Evolutionary conservation across 192 early-diverging fungal genomes (phyloP), one percentile per base, ranked within the genome.

Genomic region (Coemansia sp.): DNA sequence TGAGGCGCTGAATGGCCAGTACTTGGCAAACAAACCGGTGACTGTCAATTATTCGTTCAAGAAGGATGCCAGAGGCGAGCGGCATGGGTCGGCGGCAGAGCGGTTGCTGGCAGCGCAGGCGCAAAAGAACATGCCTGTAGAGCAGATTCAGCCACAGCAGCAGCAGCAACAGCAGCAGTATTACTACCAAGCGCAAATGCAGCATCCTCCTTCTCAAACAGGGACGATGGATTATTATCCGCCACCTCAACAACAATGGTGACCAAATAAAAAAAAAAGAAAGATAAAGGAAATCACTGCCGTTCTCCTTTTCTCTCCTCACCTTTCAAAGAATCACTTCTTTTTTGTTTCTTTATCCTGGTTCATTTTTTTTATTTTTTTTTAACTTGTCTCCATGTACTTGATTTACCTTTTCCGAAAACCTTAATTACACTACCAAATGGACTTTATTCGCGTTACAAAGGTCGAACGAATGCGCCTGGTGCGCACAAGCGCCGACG

Each of bases 1-100:
- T 48, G 94, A 96, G 78, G 93, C 94, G 3, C 95, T 99, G 97
- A 92, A 99, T 72, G 92, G 94, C 9, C 96, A 98, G 77, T 97
- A 91, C 75, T 73, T 99, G 75, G 93, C 91, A 76, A 94, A 95
- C 72, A 96, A 95, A 69, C 88, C 90, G 32, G 91, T 99, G 62
- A 88, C 83, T 33, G 96, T 97, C 9, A 81, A 82, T 15, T 99
- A 95, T 82, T 94, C 96, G 2, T 93, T 95, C 69, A 99, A 98
- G 76, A 99, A 99, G 79, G 97, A 99, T 66, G 95, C 94, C 29
- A 94, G 95, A 75, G 97, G 97, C 29, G 96, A 98, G 71, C 70
- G 95, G 19, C 97, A 99, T 67, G 97, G 97, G 59, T 91, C 91
- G 38, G 94, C 94, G 0, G 94, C 74, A 6, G 97, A 99, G 74